Evolutionary conservation across 164 flowering plant genomes (phyloP), one percentile per base, ranked within the genome.

Genomic region (Protea cynaroides): DNA sequence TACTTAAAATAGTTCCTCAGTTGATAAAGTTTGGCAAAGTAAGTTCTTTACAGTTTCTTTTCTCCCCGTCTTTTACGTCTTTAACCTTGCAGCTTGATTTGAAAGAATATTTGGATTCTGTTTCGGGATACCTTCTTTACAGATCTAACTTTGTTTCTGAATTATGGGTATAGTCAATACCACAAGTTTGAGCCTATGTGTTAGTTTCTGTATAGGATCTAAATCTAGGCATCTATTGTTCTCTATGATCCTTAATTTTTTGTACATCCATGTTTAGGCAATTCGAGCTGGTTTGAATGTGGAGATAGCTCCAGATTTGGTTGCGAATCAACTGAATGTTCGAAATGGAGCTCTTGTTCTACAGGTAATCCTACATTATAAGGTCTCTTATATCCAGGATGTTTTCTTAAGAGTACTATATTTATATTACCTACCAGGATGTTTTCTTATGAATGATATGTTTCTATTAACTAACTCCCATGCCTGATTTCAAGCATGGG

Each of bases 271-370:
- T 78, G 44, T 38, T 49, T 58, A 93, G 98, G 97, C 73, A 73
- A 82, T 81, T 66, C 84, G 96, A 71, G 94, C 94, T 74, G 91
- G 92, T 66, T 68, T 90, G 66, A 84, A 87, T 75, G 71, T 89
- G 44, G 96, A 87, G 29, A 74, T 90, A 67, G 97, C 98, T 56
- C 86, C 98, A 21, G 98, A 90, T 65, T 75, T 84, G 57, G 65
- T 93, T 59, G 91, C 98, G 40, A 90, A 84, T 78, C 97, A 93
- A 73, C 85, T 93, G 29, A 93, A 87, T 77, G 92, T 87, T 75
- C 87, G 92, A 69, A 87, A 86, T 62, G 98, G 98, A 67, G 96
- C 96, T 63, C 88, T 90, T 65, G 64, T 93, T 69, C 70, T 93
- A 50, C 89, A 74, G 95, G 98, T 88, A 79, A 23, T 19, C 36